Base-by-base conservation (phyloP, 192 early-diverging fungal genomes). In the Backusella psychrophila region DNA sequence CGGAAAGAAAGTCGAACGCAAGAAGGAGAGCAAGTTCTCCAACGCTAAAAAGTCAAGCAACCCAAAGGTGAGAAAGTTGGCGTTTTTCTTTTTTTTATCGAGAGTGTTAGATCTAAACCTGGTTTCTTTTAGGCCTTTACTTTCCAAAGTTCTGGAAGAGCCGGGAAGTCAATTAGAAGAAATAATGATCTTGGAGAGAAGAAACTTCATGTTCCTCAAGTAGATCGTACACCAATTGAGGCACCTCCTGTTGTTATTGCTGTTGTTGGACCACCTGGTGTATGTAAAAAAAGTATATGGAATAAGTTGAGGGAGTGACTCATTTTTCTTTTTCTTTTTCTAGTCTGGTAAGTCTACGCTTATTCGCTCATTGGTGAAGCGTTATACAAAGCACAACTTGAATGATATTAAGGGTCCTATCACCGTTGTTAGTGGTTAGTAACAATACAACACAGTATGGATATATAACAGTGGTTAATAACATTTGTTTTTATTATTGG, bases 281-380 rank as follows among this genome's bases (percentile, higher is more conserved):
- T 94, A 85, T 72, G 90, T 44, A 38, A 11, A 36, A n/a, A 59
- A 29, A 4, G 56, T 12, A 0, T 1, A 26, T 8, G 26, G 7
- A 29, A 29, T 29, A 14, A 33, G 9, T 11, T 11, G 12, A 11
- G 23, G 12, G 23, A 26, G 53, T 29, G 26, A 29, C 12, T 73
- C 36, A 44, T 63, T 38, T 34, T 81, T 52, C 33, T 71, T 31
- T 44, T 12, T 70, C 3, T 68, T 59, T 23, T 59, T 29, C 29
- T 76, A 95, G 93, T 91, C 89, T 66, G 98, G 98, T 75, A 99
- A 99, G 82, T 94, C 96, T 17, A 99, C 98, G n/a, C 82, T 98
- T 74, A 97, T 99, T 81, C 93, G 92, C 68, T 98, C 96, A 11
- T 91, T 99, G 26, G 95, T 99, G 36, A 96, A 97, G 77, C 86